A percentile compares a stretch with the other conserved stretches of the same genome.
Evolutionary conservation across 305 asterid species (phyloP).

Genomic region (Rubia tinctorum): DNA sequence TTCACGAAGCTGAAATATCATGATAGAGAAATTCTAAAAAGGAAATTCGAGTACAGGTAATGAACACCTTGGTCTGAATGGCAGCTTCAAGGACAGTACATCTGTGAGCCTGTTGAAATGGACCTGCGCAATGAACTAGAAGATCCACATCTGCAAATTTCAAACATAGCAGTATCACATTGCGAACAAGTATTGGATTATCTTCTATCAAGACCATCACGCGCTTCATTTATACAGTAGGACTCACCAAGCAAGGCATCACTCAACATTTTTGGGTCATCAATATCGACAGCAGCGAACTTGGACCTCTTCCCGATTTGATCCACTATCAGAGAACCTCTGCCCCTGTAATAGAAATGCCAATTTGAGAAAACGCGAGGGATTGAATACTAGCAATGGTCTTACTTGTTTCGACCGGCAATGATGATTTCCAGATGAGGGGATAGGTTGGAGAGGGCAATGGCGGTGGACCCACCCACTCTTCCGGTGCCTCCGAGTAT

Average conservation of each 20-base stretch:
- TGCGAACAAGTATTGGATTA: background rate
- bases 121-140: constrained; percentile 88
- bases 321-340: constrained; percentile 64
- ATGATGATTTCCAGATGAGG: constrained; percentile 60
- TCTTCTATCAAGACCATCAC: background rate
- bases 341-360: constrained; percentile 48
- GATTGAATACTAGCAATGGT: background rate
- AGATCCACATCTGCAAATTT: constrained; percentile 71
- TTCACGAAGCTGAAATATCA: background rate
- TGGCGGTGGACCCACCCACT: constrained; percentile 93
- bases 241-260: constrained; percentile 54
- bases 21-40: background rate
- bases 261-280: constrained; percentile 48
- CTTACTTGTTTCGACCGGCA: constrained; percentile 82
- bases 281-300: constrained; percentile 60
- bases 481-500: constrained; percentile 93
- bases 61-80: constrained; percentile 81
- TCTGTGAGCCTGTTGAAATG: constrained; percentile 79
- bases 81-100: constrained; percentile 88
- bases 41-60: background rate
- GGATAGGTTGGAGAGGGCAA: constrained; percentile 67
- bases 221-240: background rate
- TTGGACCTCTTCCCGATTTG: constrained; percentile 54
- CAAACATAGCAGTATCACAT: background rate
- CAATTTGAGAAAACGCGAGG: background rate